These are phyloP conservation scores for Lavandula angustifolia DNA, from an alignment of 257 asterid genomes.

Conservation along the genomic window DNA sequence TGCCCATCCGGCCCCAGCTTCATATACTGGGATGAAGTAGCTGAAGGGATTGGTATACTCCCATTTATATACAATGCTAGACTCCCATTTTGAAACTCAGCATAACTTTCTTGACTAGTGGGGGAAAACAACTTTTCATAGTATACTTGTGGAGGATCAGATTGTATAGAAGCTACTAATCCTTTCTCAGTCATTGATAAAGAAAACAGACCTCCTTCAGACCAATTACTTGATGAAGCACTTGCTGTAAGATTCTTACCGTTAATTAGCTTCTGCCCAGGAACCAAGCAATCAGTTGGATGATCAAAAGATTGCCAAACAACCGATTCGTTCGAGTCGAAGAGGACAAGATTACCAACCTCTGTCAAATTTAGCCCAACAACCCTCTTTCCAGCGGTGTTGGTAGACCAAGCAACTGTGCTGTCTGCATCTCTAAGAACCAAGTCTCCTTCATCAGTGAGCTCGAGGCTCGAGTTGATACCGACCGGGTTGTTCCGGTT, in stretches of 20 bases:
- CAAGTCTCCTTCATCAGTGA: background rate
- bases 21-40: slow-evolving; percentile 43
- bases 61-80: slow-evolving; percentile 31
- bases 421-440: background rate
- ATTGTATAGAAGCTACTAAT: background rate
- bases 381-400: background rate
- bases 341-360: background rate
- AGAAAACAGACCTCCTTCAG: background rate
- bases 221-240: slow-evolving; percentile 14
- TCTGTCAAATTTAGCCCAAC: background rate
- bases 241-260: background rate
- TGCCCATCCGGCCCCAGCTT: slow-evolving; percentile 47
- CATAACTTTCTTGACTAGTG: slow-evolving; percentile 29
- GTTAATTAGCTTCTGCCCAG: background rate
- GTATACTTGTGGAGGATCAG: slow-evolving; percentile 12
- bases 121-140: background rate
- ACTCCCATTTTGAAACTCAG: slow-evolving; percentile 44
- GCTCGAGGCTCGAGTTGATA: background rate
- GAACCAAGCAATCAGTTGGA: slow-evolving; percentile 8
- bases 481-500: slow-evolving; percentile 10
- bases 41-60: background rate
- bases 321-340: background rate
- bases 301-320: slow-evolving; percentile 6
- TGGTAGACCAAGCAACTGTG: slow-evolving; percentile 1
- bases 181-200: background rate